Evolutionary conservation across 164 flowering plant genomes (phyloP), one percentile per base, ranked within the genome.

Genomic region (Stephania japonica): DNA sequence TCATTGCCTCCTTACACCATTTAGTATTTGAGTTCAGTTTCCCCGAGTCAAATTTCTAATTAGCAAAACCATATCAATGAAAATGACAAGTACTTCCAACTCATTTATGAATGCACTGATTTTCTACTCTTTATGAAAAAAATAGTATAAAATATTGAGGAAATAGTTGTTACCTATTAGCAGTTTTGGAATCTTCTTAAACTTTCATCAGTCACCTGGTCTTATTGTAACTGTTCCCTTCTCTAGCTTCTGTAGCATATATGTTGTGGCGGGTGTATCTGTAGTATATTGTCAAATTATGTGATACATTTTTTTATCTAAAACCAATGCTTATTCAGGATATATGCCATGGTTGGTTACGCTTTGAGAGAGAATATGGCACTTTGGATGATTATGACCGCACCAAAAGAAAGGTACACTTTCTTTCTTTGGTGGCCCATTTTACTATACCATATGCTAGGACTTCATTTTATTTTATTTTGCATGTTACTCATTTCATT

Each of bases 341-440:
- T 71, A 90, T 95, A 69, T 95, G 99, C 81, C 82, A 87, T 76
- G 84, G 89, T 27, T 95, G 99, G 99, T 67, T 95, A 68, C 90
- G 91, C 41, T 95, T 95, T 81, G 99, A 95, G 85, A 85, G 97
- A 85, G 92, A 93, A 75, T 86, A 73, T 80, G 99, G 98, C 42
- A 84, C 88, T 6, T 80, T 95, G 69, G 97, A 90, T 73, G 92
- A 93, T 76, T 86, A 83, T 79, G 93, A 91, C 70, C 83, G 72
- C 78, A 94, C 98, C 63, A 79, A 77, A 10, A 88, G 78, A 69
- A 95, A 93, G 99, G 99, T 93, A 80, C 19, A 70, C 9, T 68
- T 56, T 56, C 7, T 56, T 56, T 19, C 23, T 56, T 56, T 56
- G 18, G 63, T 18, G 63, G n/a, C 23, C 18, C 7, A 56, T 16